Conservation (phyloP, 306 rosid species). For the Pterocarpus macrocarpus region DNA sequence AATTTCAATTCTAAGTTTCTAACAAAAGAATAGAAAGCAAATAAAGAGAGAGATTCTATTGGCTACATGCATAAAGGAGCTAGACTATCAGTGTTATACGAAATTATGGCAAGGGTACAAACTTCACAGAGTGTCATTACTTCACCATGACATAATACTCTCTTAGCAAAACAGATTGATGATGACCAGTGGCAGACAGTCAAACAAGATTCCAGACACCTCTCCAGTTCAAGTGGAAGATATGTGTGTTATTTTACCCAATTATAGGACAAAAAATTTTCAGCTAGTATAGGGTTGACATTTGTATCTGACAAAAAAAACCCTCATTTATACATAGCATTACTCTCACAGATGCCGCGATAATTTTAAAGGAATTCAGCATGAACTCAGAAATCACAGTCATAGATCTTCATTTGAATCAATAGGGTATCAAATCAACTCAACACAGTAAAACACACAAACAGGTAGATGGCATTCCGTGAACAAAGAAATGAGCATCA, state of each 20-base stretch:
- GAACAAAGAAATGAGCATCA: conserved; percentile 27
- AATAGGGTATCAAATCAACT: not conserved
- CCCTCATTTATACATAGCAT: not conserved
- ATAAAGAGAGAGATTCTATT: not conserved
- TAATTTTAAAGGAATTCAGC: not conserved
- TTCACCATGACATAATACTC: not conserved
- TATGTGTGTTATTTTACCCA: not conserved
- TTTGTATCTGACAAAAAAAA: conserved; percentile 1
- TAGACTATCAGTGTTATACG: not conserved
- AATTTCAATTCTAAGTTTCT: not conserved
- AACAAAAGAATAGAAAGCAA: not conserved
- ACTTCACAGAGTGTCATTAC: not conserved
- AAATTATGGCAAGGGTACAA: not conserved
- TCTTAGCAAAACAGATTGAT: not conserved
- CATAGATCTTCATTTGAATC: not conserved
- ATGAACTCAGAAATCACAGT: not conserved
- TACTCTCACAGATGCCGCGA: not conserved
- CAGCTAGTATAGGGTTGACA: conserved; percentile 1
- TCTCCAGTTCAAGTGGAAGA: not conserved
- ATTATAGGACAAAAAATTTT: not conserved
- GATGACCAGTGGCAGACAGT: not conserved
- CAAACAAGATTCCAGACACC: conserved; percentile 20
- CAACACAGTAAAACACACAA: conserved; percentile 37
- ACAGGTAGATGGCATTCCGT: conserved; percentile 41
- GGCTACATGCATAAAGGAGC: not conserved